Percentiles rank a stretch among this genome's conserved stretches.
Evolutionary conservation across 768 basidiomycete genomes (phyloP).

Genomic region (Collybia mongolica): DNA sequence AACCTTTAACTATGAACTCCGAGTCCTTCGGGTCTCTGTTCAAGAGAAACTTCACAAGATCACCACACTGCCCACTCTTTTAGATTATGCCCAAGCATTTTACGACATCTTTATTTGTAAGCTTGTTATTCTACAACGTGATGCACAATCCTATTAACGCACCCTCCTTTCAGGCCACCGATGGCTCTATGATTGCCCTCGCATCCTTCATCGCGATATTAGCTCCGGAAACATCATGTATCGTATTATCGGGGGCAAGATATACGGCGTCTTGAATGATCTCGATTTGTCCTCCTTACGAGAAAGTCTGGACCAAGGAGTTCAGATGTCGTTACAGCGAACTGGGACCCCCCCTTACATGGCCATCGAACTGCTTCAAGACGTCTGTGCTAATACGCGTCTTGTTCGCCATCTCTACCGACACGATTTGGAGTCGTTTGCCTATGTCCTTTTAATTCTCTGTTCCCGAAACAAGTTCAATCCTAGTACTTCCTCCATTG

Average conservation of each 20-base stretch:
- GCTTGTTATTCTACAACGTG: too few relatives aligned
- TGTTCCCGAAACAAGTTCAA: too few relatives aligned
- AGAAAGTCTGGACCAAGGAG: neutral
- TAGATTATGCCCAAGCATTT: too few relatives aligned
- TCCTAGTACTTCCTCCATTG: too few relatives aligned
- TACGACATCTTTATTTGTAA: too few relatives aligned
- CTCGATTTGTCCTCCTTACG: neutral
- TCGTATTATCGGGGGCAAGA: neutral
- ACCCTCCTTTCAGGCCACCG: too few relatives aligned
- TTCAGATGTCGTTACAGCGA: neutral
- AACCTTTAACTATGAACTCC: too few relatives aligned
- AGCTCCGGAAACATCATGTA: constrained; percentile 1
- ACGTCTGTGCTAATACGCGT: neutral
- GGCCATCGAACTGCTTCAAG: constrained; percentile 17
- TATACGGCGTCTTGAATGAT: neutral
- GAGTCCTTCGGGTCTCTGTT: too few relatives aligned
- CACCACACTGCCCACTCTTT: too few relatives aligned
- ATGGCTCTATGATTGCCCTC: too few relatives aligned
- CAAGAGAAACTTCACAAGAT: too few relatives aligned
- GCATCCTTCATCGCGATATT: neutral
- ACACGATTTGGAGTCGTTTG: constrained; percentile 12
- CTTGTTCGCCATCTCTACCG: constrained; percentile 5
- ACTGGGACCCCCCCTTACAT: constrained; percentile 15
- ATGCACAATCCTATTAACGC: too few relatives aligned
- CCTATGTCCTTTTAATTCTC: constrained; percentile 7